Evolutionary conservation across 73 alveolate species (phyloP).

Genomic region (Tetrahymena malaccensis): DNA sequence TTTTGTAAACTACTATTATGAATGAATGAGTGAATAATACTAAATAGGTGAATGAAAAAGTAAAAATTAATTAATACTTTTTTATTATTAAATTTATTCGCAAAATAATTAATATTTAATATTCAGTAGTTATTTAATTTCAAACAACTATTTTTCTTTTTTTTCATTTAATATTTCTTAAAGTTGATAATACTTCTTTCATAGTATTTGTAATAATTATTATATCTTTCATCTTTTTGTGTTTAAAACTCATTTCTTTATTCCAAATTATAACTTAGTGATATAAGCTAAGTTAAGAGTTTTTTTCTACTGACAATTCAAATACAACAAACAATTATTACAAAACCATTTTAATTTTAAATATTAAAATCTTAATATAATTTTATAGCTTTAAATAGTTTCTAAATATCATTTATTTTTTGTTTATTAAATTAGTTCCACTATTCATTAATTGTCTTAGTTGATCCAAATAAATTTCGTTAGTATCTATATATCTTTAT

Average conservation of each 20-base stretch:
- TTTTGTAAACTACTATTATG: not conserved
- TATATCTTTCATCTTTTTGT: not conserved
- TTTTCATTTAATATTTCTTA: not conserved
- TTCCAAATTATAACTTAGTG: too few relatives aligned
- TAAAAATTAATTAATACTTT: not conserved
- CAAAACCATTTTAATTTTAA: too few relatives aligned
- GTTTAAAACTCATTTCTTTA: too few relatives aligned
- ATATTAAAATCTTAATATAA: too few relatives aligned
- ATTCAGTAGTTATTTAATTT: not conserved
- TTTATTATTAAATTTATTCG: not conserved
- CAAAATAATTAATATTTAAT: not conserved
- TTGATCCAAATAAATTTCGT: not conserved
- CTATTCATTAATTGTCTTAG: too few relatives aligned
- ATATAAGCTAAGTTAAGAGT: too few relatives aligned
- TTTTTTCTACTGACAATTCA: too few relatives aligned
- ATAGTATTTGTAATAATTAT: not conserved
- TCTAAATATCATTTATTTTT: too few relatives aligned
- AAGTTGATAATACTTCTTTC: not conserved
- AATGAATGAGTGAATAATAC: not conserved
- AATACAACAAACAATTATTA: too few relatives aligned
- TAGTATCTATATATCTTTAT: not conserved
- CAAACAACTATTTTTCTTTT: not conserved
- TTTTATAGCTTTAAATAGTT: too few relatives aligned
- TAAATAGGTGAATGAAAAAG: not conserved
- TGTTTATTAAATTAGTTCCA: not conserved